Conservation (phyloP, 228 moss, liverwort and hornwort species). For the Sphagnum fallax region DNA sequence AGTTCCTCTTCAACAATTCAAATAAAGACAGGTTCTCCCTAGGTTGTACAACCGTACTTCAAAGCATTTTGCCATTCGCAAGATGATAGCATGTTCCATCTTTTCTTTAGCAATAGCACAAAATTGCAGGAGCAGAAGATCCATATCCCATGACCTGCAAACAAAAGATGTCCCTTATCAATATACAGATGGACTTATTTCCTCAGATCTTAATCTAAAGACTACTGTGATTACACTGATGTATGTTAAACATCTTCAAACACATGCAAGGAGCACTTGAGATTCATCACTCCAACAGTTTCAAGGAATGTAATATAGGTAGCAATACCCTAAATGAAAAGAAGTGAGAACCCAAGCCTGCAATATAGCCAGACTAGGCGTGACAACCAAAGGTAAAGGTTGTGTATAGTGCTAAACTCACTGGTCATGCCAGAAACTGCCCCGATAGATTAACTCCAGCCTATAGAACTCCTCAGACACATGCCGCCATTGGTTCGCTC, state of each 20-base stretch:
- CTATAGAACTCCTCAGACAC: constrained; percentile 73
- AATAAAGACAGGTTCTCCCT: too few relatives aligned
- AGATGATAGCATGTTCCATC: constrained; percentile 74
- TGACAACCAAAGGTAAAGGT: not conserved
- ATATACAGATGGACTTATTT: too few relatives aligned
- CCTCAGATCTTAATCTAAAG: too few relatives aligned
- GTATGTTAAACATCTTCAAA: too few relatives aligned
- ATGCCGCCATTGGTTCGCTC: constrained; percentile 75
- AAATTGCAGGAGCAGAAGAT: constrained; percentile 86
- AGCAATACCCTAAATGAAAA: too few relatives aligned
- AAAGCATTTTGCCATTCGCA: constrained; percentile 80
- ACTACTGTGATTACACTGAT: too few relatives aligned
- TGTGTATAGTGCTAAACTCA: constrained; percentile 20
- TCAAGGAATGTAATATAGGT: too few relatives aligned
- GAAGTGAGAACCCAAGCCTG: too few relatives aligned
- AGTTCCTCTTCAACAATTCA: too few relatives aligned
- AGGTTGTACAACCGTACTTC: constrained; percentile 26
- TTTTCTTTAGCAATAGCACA: constrained; percentile 87
- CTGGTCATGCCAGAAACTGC: constrained; percentile 99
- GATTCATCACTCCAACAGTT: too few relatives aligned
- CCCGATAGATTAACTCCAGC: constrained; percentile 82
- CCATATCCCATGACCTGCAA: constrained; percentile 96
- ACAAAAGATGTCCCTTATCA: not conserved
- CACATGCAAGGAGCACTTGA: too few relatives aligned
- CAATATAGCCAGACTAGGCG: too few relatives aligned